Conservation (phyloP, 805 yeast genomes). For the Yarrowia sp. region DNA sequence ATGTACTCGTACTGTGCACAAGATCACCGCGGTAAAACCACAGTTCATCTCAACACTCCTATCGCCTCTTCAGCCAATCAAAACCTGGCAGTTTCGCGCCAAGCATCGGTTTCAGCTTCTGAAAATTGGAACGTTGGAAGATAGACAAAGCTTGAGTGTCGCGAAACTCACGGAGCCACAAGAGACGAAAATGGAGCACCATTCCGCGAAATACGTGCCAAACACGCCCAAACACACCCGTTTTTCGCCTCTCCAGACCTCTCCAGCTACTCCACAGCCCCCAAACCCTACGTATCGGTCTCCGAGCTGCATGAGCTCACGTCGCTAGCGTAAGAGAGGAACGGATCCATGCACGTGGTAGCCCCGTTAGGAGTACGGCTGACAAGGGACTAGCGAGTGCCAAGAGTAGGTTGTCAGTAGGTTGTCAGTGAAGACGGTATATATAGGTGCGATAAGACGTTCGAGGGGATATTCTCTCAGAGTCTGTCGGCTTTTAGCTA, state of each 20-base stretch:
- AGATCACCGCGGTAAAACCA: too few species aligned
- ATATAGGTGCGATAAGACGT: too few species aligned
- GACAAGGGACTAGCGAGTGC: conserved; percentile 15
- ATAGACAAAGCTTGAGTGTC: neutral
- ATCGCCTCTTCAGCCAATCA: too few species aligned
- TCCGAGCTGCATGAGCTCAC: conserved; percentile 7
- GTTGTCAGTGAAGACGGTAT: neutral
- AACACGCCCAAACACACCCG: neutral
- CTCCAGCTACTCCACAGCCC: too few species aligned
- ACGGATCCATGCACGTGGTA: conserved; percentile 14
- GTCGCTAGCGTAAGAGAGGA: conserved; percentile 3
- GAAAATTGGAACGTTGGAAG: neutral
- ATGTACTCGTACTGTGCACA: too few species aligned
- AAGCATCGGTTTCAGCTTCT: too few species aligned
- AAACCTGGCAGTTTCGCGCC: too few species aligned
- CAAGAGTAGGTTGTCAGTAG: neutral
- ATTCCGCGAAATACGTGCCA: too few species aligned
- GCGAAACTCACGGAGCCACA: too few species aligned
- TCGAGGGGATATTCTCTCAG: conserved; percentile 7
- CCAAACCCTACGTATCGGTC: conserved; percentile 12
- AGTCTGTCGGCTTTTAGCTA: neutral
- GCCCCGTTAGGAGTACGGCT: conserved; percentile 5
- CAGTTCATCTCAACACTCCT: too few species aligned
- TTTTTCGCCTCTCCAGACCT: too few species aligned
- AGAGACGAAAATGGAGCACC: too few species aligned